Evolutionary conservation across 768 basidiomycete species (phyloP), one percentile per base, ranked within the genome.

Genomic region (Dentipellis fragilis): DNA sequence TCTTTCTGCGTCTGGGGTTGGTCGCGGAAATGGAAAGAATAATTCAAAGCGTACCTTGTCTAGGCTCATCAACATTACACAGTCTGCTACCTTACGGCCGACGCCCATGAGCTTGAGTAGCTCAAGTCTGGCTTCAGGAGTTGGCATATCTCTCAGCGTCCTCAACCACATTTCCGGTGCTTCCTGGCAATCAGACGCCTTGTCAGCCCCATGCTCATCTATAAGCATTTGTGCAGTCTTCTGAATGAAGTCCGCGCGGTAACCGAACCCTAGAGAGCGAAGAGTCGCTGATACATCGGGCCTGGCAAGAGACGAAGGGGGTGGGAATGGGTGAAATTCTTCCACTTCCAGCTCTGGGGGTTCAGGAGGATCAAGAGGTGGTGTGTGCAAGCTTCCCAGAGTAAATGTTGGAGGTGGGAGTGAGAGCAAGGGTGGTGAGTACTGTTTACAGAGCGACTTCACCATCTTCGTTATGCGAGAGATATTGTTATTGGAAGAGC

Each of bases 401-500:
- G 59, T 42, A 6, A 53, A 39, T 12, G 36, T 46, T 7, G 72
- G 74, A 29, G 67, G 62, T 3, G 71, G 67, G 5, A 80, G 65
- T 2, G 80, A 75, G 29, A 93, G 66, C 14, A 94, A 72, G 21
- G 81, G 72, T 11, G 81, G 75, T 1, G 93, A 93, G 65, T 84
- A 96, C 19, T 87, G 75, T 16, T 70, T 76, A 67, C 89, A 91
- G 12, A 98, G 79, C 17, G 80, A 77, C 58, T 90, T 86, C 29
- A 98, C 84, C 87, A 98, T 93, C 56, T 87, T 89, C 14, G 91
- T 88, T 63, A 99, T 99, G 6, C 96, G 88, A 5, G 82, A 71
- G 51, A 99, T 98, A 63, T 98, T 93, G 68, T 98, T 98, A 65
- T 97, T 97, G 2, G 92, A 90, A 2, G 93, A 96, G 66, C 95